Conservation (phyloP, 2,329 filamentous ascomycete species). For the Neonectria coccinea region DNA sequence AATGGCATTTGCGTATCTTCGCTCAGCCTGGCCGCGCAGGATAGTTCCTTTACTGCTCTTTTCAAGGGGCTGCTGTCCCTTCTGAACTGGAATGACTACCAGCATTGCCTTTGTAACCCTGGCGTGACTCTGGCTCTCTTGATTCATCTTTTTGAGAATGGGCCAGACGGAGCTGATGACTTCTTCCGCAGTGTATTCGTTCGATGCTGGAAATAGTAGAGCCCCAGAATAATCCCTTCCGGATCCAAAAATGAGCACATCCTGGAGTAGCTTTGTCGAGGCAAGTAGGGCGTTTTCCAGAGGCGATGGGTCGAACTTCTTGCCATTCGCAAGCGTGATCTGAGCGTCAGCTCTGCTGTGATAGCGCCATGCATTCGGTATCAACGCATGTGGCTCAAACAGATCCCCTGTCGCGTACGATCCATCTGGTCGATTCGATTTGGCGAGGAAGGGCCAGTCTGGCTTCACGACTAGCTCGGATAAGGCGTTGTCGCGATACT, state of each 20-base stretch:
- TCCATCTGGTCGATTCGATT: constrained; percentile 68
- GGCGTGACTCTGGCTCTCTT: constrained; percentile 61
- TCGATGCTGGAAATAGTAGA: constrained; percentile 61
- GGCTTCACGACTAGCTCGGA: constrained; percentile 66
- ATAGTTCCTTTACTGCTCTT: constrained; percentile 75
- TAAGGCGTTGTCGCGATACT: constrained; percentile 55
- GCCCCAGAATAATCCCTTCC: constrained; percentile 66
- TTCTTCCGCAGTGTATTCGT: constrained; percentile 47
- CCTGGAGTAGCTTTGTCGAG: constrained; percentile 57
- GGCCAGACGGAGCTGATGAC: constrained; percentile 57
- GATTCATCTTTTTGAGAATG: constrained; percentile 60
- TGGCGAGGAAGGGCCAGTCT: constrained; percentile 70
- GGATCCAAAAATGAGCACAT: constrained; percentile 72
- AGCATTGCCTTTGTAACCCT: constrained; percentile 64
- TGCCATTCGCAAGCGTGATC: constrained; percentile 72
- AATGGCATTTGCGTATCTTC: constrained; percentile 60
- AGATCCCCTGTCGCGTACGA: constrained; percentile 73
- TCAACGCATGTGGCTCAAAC: constrained; percentile 65
- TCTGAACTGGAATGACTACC: constrained; percentile 54
- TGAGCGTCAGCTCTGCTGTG: constrained; percentile 71
- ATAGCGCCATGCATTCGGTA: constrained; percentile 70
- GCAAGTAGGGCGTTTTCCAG: constrained; percentile 67
- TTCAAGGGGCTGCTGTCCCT: constrained; percentile 51
- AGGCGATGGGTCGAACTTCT: constrained; percentile 75
- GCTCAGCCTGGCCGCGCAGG: constrained; percentile 63